These are phyloP conservation scores for Obelidium mucronatum DNA, from an alignment of 192 early-diverging fungal species.

Conservation along the genomic window DNA sequence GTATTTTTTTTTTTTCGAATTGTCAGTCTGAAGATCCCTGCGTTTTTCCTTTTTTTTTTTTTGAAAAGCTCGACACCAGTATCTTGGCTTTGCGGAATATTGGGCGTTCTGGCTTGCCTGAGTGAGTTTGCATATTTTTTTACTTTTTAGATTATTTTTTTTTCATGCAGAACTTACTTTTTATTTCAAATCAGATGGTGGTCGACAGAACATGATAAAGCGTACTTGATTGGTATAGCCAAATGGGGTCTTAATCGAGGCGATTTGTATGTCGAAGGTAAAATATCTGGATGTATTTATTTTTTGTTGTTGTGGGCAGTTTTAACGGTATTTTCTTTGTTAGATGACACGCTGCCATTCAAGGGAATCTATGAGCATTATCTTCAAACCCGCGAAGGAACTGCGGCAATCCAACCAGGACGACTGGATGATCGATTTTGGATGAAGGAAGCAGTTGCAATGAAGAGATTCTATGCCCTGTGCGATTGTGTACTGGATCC, in stretches of 20 bases:
- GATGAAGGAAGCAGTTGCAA: constrained; percentile 57
- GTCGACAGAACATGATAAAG: constrained; percentile 71
- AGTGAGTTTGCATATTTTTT: constrained; percentile 15
- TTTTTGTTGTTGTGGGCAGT: constrained; percentile 12
- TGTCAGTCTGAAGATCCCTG: not conserved
- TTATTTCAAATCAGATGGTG: constrained; percentile 86
- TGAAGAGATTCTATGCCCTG: constrained; percentile 55
- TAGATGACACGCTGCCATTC: constrained; percentile 53
- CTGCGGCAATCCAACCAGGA: constrained; percentile 39
- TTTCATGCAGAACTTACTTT: too few relatives aligned
- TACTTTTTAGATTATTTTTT: not conserved
- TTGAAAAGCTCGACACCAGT: constrained; percentile 43
- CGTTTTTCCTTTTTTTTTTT: not conserved
- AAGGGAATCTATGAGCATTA: constrained; percentile 53
- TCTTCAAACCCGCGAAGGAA: constrained; percentile 36
- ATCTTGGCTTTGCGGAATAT: constrained; percentile 43
- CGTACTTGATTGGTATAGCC: constrained; percentile 72
- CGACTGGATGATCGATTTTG: constrained; percentile 58
- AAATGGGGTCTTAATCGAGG: constrained; percentile 72
- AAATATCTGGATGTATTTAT: not conserved
- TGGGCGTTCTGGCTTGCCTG: constrained; percentile 50
- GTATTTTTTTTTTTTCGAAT: not conserved
- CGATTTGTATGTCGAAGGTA: constrained; percentile 72
- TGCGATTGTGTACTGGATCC: constrained; percentile 50
- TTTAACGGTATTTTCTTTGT: too few relatives aligned